Evolutionary conservation across 192 early-diverging fungal genomes (phyloP), one percentile per base, ranked within the genome.

Genomic region (Coemansia sp.): DNA sequence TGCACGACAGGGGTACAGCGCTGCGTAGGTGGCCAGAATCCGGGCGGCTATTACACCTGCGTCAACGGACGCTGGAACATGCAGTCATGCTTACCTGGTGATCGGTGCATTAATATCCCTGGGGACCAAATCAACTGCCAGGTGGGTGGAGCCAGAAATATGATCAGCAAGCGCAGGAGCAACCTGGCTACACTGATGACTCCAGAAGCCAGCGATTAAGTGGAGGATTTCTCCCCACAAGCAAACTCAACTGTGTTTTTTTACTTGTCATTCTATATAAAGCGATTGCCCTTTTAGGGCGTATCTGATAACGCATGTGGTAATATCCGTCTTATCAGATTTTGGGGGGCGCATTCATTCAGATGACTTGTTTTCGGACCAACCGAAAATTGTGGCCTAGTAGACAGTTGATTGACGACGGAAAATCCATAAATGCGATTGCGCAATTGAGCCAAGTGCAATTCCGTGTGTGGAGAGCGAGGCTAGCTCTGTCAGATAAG

Each of bases 21-120:
- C 33, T 79, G 77, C 50, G 46, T 40, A 10, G 71, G 67, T 20
- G 53, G 35, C 21, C 60, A 43, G 38, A 67, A 42, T 28, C 64
- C 67, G 9, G 59, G 65, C 6, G 67, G 20, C n/a, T 79, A 61
- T 59, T 51, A 23, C 33, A 58, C 40, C 18, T 79, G 77, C 24
- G 69, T 61, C 23, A 36, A 59, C 21, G 77, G 77, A n/a, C 65
- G 60, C 37, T 80, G 77, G 77, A 46, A 71, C 53, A 37, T 38
- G 21, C 63, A 69, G 40, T 74, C 77, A 23, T 80, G 77, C 62
- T 62, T 57, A 0, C 60, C 66, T 0, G 65, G 66, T 43, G 66
- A 74, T 39, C 65, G 68, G 40, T 80, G 77, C 69, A 65, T 80
- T 23, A 69, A 80, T 43, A 74, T 80, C 21, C 77, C 77, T 11